phyloP scores from a whole-genome alignment of 768 basidiomycete genomes.

The Russula sp. region DNA sequence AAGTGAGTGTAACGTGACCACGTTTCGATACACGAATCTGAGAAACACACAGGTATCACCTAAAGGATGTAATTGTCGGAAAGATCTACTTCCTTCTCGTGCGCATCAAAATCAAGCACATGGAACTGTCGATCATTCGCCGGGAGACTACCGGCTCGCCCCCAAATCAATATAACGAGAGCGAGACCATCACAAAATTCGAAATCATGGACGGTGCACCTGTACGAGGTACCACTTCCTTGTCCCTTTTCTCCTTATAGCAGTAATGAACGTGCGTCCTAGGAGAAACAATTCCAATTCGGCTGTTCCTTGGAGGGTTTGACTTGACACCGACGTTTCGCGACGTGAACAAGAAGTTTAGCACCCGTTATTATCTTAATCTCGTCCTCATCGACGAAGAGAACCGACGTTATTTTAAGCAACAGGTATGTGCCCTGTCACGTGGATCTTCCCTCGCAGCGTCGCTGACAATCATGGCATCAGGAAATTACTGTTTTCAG shows the following conservation, averaged over 20 bases:
- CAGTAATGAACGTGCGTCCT: background rate
- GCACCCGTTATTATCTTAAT: slow-evolving; percentile 94
- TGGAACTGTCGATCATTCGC: slow-evolving; percentile 97
- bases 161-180: slow-evolving; percentile 99
- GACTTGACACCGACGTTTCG: slow-evolving; percentile 98
- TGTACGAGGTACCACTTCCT: slow-evolving; percentile 62
- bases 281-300: slow-evolving; percentile 98
- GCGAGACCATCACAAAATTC: slow-evolving; percentile 98
- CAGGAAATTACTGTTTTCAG: slow-evolving; percentile 87
- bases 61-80: slow-evolving; percentile 98
- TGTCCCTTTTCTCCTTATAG: background rate
- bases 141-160: slow-evolving; percentile 95
- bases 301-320: slow-evolving; percentile 95
- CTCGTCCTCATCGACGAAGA: slow-evolving; percentile 97
- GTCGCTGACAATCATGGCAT: background rate
- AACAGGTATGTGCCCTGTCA: slow-evolving; percentile 52
- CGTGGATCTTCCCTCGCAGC: background rate
- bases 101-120: slow-evolving; percentile 99
- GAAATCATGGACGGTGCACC: slow-evolving; percentile 99
- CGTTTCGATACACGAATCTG: slow-evolving; percentile 18
- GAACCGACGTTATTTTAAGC: slow-evolving; percentile 96
- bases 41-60: slow-evolving; percentile 67
- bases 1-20: slow-evolving; percentile 53
- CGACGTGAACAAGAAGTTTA: slow-evolving; percentile 99
- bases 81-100: slow-evolving; percentile 99